Evolutionary conservation across 202 grass and related monocot genomes (phyloP).

Genomic region (Carex arenaria): DNA sequence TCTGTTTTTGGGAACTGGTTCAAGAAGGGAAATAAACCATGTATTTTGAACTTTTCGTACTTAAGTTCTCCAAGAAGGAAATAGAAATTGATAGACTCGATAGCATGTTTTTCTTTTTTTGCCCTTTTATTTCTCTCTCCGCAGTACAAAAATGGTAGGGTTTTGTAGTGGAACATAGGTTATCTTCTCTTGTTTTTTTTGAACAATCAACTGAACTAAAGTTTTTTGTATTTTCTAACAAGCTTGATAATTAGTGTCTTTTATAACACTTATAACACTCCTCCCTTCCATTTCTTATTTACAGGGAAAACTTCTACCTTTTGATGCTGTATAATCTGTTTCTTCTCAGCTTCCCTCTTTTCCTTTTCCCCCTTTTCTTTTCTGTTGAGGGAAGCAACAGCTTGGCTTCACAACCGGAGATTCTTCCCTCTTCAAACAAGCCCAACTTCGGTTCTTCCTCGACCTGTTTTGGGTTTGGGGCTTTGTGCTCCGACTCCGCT

Average conservation of each 20-base stretch:
- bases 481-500: constrained; percentile 35
- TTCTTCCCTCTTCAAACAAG: background rate
- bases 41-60: constrained; percentile 17
- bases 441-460: constrained; percentile 1
- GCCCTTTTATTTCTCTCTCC: background rate
- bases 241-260: background rate
- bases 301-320: constrained; percentile 19
- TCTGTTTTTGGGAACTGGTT: background rate
- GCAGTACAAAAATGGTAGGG: background rate
- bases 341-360: constrained; percentile 12
- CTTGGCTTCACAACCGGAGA: background rate
- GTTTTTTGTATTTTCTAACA: background rate
- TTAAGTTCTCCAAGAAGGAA: constrained; percentile 6
- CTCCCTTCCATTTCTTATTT: constrained; percentile 14
- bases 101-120: background rate
- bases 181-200: background rate
- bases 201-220: constrained; percentile 1
- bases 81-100: background rate
- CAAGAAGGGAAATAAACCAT: constrained; percentile 13
- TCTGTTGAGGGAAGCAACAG: background rate
- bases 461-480: constrained; percentile 48
- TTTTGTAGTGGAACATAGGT: background rate
- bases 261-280: background rate
- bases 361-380: constrained; percentile 10
- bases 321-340: background rate